These are phyloP conservation scores for Mycena galopus DNA, from an alignment of 768 basidiomycete genomes.

Conservation along the genomic window DNA sequence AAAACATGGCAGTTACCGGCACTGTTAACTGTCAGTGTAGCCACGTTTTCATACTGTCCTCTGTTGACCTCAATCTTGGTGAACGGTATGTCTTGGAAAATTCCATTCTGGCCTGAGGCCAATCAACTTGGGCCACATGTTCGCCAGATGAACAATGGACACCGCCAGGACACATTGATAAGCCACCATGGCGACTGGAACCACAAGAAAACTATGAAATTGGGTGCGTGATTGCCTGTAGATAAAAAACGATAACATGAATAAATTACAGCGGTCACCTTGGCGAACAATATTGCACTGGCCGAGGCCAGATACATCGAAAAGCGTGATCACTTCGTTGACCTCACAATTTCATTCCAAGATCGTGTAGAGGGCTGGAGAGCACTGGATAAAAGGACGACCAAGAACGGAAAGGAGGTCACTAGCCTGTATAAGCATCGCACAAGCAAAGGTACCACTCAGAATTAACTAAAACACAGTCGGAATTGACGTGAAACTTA, in stretches of 20 bases:
- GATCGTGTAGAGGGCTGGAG: not conserved
- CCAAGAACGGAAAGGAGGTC: not conserved
- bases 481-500: not conserved
- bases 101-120: slow-evolving; percentile 21
- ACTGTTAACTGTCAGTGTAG: slow-evolving; percentile 25
- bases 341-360: not conserved
- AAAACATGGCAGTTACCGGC: slow-evolving; percentile 38
- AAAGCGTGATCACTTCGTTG: slow-evolving; percentile 5
- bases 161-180: slow-evolving; percentile 39
- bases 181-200: slow-evolving; percentile 39
- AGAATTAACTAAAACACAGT: too few species aligned
- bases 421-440: too few species aligned
- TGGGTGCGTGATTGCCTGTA: too few species aligned
- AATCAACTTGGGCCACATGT: too few species aligned
- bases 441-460: slow-evolving; percentile 4
- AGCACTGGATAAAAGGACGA: not conserved
- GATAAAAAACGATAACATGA: not conserved
- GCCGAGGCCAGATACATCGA: not conserved
- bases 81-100: slow-evolving; percentile 24
- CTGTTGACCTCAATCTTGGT: slow-evolving; percentile 34
- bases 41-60: slow-evolving; percentile 28
- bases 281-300: not conserved
- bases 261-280: not conserved
- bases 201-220: slow-evolving; percentile 37
- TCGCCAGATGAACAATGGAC: slow-evolving; percentile 26